phyloP scores from a whole-genome alignment of 108 stramenopile genomes.

The Hondaea fermentalgiana region DNA sequence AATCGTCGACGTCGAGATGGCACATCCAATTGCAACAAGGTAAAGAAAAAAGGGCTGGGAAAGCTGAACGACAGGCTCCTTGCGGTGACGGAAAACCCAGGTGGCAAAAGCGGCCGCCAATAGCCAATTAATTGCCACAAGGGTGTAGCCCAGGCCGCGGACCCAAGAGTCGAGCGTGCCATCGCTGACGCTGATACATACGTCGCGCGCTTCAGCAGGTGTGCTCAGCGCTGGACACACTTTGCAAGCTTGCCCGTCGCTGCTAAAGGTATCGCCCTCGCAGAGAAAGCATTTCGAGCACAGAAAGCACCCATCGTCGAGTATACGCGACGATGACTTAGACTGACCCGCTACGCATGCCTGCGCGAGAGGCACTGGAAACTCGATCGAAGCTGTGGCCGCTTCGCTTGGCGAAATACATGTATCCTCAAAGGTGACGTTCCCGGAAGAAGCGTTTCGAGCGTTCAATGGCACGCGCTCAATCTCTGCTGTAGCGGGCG shows the following conservation, averaged over 20 bases:
- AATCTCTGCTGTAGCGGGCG: too few species aligned
- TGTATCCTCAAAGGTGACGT: background rate
- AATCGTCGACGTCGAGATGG: background rate
- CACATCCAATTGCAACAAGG: background rate
- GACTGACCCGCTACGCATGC: slow-evolving; percentile 29
- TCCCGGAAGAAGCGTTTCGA: background rate
- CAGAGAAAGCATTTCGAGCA: slow-evolving; percentile 28
- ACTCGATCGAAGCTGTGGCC: slow-evolving; percentile 33
- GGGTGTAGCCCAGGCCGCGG: slow-evolving; percentile 30
- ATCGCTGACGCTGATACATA: slow-evolving; percentile 28
- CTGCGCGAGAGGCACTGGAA: slow-evolving; percentile 29
- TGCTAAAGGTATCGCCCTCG: slow-evolving; percentile 30
- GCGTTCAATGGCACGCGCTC: too few species aligned
- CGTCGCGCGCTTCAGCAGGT: background rate
- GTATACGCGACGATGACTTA: slow-evolving; percentile 4
- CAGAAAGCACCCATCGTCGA: slow-evolving; percentile 19
- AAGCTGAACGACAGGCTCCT: background rate
- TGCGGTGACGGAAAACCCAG: background rate
- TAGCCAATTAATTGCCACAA: slow-evolving; percentile 30
- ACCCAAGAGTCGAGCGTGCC: slow-evolving; percentile 28
- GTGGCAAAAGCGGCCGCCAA: background rate
- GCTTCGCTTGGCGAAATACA: slow-evolving; percentile 40
- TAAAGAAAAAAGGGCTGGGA: background rate
- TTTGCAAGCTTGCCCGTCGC: background rate
- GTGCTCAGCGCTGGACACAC: background rate